A percentile compares a stretch with the other conserved stretches of the same genome.
phyloP scores from a whole-genome alignment of 352 stramenopile species.

The Globisporangium iwayamae region DNA sequence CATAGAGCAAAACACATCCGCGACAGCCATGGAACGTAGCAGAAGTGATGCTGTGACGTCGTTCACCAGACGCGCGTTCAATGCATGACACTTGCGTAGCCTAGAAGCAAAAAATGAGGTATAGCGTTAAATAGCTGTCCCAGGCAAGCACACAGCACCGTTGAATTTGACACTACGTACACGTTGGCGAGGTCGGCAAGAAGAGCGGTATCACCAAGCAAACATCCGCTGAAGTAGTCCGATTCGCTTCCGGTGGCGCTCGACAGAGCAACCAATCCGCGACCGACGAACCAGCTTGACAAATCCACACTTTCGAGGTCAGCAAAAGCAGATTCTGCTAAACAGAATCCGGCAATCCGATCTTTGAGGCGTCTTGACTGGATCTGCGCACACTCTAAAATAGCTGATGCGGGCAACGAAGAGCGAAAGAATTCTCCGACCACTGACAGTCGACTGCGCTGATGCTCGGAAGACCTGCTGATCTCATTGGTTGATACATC shows the following conservation, averaged over 20 bases:
- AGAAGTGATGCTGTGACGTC: constrained; percentile 11
- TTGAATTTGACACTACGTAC: constrained; percentile 11
- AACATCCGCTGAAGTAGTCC: constrained; percentile 17
- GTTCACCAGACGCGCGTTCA: background rate
- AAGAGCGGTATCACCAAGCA: constrained; percentile 16
- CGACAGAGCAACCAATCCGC: constrained; percentile 26
- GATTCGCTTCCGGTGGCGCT: constrained; percentile 15
- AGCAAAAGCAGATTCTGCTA: constrained; percentile 22
- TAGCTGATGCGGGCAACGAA: constrained; percentile 12
- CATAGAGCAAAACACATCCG: constrained; percentile 14
- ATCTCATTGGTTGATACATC: background rate
- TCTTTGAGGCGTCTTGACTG: constrained; percentile 35
- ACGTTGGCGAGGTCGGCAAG: constrained; percentile 13
- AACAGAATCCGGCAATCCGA: constrained; percentile 30
- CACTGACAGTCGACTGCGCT: background rate
- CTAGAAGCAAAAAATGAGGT: background rate
- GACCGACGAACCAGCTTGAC: constrained; percentile 34
- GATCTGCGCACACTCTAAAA: constrained; percentile 27
- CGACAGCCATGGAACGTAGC: constrained; percentile 13
- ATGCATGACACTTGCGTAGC: constrained; percentile 10
- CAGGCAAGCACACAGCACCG: background rate
- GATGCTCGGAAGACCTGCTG: background rate
- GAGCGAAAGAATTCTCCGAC: constrained; percentile 35
- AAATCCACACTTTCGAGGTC: constrained; percentile 21
- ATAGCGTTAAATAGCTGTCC: background rate